phyloP scores from a whole-genome alignment of 768 basidiomycete species.

The Serpula lacrymans region DNA sequence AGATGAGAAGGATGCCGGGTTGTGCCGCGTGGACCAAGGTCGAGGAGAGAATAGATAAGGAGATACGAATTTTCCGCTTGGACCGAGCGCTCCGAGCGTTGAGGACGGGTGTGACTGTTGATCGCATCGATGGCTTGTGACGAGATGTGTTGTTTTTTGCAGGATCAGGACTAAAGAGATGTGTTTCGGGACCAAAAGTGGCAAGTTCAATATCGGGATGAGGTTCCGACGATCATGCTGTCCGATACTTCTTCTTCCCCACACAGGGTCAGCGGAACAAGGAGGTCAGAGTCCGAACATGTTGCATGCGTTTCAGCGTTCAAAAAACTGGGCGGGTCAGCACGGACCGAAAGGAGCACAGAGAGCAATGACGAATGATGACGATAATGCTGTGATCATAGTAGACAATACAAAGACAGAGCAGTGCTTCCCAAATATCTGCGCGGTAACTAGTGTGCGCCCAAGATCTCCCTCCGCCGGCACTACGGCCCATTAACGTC shows the following conservation, averaged over 20 bases:
- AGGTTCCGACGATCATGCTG: conserved; percentile 16
- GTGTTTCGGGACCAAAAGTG: too few species aligned
- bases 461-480: conserved; percentile 3
- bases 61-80: background rate
- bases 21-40: too few species aligned
- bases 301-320: conserved; percentile 6
- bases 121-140: too few species aligned
- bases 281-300: conserved; percentile 25
- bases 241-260: conserved; percentile 12
- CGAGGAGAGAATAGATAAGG: background rate
- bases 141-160: too few species aligned
- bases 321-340: background rate
- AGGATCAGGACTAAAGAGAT: too few species aligned
- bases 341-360: conserved; percentile 16
- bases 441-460: conserved; percentile 16
- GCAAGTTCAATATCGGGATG: conserved; percentile 20
- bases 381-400: conserved; percentile 9
- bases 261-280: conserved; percentile 13
- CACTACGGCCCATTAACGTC: conserved; percentile 8
- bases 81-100: too few species aligned
- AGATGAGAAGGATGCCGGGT: too few species aligned
- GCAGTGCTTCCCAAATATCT: conserved; percentile 25
- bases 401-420: conserved; percentile 11
- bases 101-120: too few species aligned
- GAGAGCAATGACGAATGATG: conserved; percentile 4